phyloP scores from a whole-genome alignment of 2,329 filamentous ascomycete genomes.

The Didymosphaeria variabile region DNA sequence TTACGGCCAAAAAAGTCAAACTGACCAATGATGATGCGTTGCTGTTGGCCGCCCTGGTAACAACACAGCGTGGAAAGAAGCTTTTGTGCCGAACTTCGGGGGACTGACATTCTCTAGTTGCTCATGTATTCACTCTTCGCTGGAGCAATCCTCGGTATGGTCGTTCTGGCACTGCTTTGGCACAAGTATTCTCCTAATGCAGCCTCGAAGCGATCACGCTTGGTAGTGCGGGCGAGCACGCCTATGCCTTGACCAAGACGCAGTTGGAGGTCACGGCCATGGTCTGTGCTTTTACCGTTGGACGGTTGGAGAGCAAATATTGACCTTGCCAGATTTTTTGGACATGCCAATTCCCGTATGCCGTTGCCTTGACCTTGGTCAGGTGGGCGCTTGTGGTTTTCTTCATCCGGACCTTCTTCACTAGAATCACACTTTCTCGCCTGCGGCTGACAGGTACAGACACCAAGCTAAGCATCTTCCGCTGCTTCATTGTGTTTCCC shows the following conservation, averaged over 20 bases:
- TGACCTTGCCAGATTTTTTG: conserved; percentile 33
- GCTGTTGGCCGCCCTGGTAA: conserved; percentile 32
- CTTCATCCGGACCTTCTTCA: conserved; percentile 37
- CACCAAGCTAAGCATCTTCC: background rate
- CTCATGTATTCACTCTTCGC: conserved; percentile 28
- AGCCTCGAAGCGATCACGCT: conserved; percentile 23
- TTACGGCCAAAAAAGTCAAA: conserved; percentile 17
- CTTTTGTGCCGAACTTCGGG: background rate
- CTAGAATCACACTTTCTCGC: conserved; percentile 22
- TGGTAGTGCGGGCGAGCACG: conserved; percentile 26
- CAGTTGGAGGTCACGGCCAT: conserved; percentile 27
- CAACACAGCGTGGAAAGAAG: background rate
- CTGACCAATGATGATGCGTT: conserved; percentile 35
- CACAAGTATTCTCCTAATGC: conserved; percentile 18
- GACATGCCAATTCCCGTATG: conserved; percentile 31
- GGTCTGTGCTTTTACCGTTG: conserved; percentile 19
- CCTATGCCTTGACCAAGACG: conserved; percentile 12
- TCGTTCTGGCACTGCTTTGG: conserved; percentile 1
- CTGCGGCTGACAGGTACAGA: conserved; percentile 33
- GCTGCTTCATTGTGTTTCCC: background rate
- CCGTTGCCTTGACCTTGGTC: conserved; percentile 26
- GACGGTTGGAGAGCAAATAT: no score
- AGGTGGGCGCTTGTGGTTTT: conserved; percentile 38
- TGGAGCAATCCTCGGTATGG: conserved; percentile 27
- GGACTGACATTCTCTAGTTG: conserved; percentile 21